Evolutionary conservation across 129 eudicot genomes (phyloP).

Genomic region (Saposhnikovia divaricata): DNA sequence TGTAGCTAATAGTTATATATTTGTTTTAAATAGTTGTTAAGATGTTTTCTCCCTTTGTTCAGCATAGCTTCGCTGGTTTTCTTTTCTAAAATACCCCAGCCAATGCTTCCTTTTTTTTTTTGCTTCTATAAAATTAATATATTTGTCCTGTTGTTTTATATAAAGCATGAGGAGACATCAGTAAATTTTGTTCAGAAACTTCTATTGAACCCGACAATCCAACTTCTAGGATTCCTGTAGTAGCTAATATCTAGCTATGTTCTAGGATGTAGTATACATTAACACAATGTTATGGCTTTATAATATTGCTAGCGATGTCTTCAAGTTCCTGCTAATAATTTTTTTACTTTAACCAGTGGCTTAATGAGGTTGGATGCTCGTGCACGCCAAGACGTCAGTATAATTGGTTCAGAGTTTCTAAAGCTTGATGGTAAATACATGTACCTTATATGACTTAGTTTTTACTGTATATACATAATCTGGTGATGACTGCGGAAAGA

Average conservation of each 20-base stretch:
- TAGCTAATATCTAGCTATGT: background rate
- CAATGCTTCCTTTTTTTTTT: background rate
- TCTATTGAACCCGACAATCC: background rate
- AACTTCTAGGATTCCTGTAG: background rate
- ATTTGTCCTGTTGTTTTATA: background rate
- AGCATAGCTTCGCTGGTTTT: background rate
- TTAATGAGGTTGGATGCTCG: slow-evolving; percentile 90
- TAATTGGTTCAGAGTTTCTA: slow-evolving; percentile 72
- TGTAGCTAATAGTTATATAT: background rate
- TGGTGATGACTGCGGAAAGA: background rate
- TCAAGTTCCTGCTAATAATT: slow-evolving; percentile 12
- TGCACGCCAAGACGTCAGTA: slow-evolving; percentile 92
- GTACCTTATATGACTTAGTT: background rate
- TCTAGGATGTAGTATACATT: background rate
- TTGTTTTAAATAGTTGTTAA: background rate
- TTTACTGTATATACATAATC: background rate
- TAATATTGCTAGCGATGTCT: background rate
- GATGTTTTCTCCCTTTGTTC: background rate
- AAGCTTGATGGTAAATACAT: slow-evolving; percentile 80
- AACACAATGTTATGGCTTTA: background rate
- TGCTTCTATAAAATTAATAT: background rate
- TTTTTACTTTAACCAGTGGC: slow-evolving; percentile 41
- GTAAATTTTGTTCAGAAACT: background rate
- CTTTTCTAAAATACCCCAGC: background rate
- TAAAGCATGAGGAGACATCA: background rate